Evolutionary conservation across 768 basidiomycete genomes (phyloP).

Genomic region (Panellus pusillus): DNA sequence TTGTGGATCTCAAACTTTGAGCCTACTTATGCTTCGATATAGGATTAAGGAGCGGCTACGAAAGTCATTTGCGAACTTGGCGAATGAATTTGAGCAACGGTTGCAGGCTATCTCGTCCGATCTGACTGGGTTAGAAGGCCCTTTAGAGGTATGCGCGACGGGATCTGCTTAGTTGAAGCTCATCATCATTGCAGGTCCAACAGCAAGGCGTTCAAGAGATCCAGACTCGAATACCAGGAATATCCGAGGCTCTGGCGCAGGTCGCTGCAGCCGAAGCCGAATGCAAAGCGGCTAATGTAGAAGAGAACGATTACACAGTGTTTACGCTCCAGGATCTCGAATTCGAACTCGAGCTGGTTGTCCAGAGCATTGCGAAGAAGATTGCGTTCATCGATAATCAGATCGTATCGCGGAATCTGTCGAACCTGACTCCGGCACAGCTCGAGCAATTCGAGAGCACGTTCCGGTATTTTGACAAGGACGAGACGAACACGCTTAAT

Average conservation of each 20-base stretch:
- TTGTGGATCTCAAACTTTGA: not conserved
- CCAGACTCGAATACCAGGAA: slow-evolving; percentile 63
- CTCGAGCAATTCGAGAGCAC: slow-evolving; percentile 96
- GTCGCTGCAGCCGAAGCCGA: slow-evolving; percentile 70
- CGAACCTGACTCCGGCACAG: slow-evolving; percentile 92
- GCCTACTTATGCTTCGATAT: slow-evolving; percentile 7
- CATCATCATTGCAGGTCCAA: slow-evolving; percentile 53
- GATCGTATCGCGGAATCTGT: slow-evolving; percentile 93
- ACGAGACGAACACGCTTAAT: slow-evolving; percentile 85
- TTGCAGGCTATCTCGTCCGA: slow-evolving; percentile 68
- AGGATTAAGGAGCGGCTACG: slow-evolving; percentile 84
- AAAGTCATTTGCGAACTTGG: slow-evolving; percentile 73
- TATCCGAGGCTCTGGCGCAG: slow-evolving; percentile 55
- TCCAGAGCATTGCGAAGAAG: slow-evolving; percentile 82
- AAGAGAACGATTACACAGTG: slow-evolving; percentile 95
- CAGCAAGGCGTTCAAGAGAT: slow-evolving; percentile 66
- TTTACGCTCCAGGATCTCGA: slow-evolving; percentile 87
- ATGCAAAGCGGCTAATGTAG: slow-evolving; percentile 86
- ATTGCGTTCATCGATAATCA: slow-evolving; percentile 97
- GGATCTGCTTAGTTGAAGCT: not conserved
- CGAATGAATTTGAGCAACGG: slow-evolving; percentile 72
- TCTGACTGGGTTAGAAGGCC: slow-evolving; percentile 72
- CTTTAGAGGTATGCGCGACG: slow-evolving; percentile 60
- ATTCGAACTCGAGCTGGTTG: slow-evolving; percentile 84
- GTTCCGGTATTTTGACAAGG: slow-evolving; percentile 96